Evolutionary conservation across 2,329 filamentous ascomycete species (phyloP).

Genomic region (Triangularia setosa): DNA sequence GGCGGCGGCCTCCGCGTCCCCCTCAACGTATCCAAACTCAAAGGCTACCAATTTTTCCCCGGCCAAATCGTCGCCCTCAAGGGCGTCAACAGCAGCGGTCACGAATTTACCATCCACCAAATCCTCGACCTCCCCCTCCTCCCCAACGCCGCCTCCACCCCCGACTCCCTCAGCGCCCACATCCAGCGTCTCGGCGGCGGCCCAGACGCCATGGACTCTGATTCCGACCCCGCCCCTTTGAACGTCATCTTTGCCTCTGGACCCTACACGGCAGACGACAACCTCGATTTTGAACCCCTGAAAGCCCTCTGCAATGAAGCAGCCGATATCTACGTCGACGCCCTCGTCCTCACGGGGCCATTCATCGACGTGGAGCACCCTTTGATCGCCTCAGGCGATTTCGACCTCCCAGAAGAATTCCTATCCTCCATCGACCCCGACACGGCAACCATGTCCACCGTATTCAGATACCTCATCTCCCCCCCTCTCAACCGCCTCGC

Average conservation of each 20-base stretch:
- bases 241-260: slow-evolving; percentile 76
- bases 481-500: slow-evolving; percentile 67
- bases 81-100: slow-evolving; percentile 82
- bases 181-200: slow-evolving; percentile 65
- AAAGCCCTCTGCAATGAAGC: slow-evolving; percentile 77
- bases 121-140: slow-evolving; percentile 72
- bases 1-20: slow-evolving; percentile 81
- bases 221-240: slow-evolving; percentile 61
- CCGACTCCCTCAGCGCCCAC: slow-evolving; percentile 61
- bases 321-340: slow-evolving; percentile 69
- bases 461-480: slow-evolving; percentile 79
- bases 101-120: slow-evolving; percentile 76
- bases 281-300: slow-evolving; percentile 84
- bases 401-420: slow-evolving; percentile 66
- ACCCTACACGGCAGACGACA: slow-evolving; percentile 89
- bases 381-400: slow-evolving; percentile 73
- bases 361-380: slow-evolving; percentile 93
- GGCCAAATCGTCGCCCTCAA: slow-evolving; percentile 87
- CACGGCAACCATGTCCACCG: slow-evolving; percentile 71
- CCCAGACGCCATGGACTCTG: slow-evolving; percentile 59
- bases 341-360: slow-evolving; percentile 75
- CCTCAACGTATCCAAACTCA: slow-evolving; percentile 67
- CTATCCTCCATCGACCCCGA: slow-evolving; percentile 65
- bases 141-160: slow-evolving; percentile 67
- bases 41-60: slow-evolving; percentile 79